Percentiles rank a stretch among this genome's conserved stretches.
Conservation (phyloP, 495 filamentous ascomycete genomes). For the Penicillium ucsense region DNA sequence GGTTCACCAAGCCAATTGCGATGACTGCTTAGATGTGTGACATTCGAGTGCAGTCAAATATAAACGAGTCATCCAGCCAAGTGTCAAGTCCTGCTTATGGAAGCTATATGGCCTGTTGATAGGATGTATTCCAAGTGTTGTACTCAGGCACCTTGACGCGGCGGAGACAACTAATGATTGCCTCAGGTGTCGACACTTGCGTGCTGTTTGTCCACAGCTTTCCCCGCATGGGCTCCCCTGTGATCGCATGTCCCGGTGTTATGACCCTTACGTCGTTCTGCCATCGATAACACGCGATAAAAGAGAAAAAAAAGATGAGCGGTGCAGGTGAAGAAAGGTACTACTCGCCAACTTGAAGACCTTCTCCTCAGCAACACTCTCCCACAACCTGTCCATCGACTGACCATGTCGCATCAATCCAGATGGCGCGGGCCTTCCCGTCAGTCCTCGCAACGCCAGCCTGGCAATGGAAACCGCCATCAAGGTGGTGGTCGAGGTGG, state of each 20-base stretch:
- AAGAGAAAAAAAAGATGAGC: slow-evolving; percentile 22
- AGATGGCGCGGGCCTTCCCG: slow-evolving; percentile 39
- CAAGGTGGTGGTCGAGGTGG: slow-evolving; percentile 26
- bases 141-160: slow-evolving; percentile 14
- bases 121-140: slow-evolving; percentile 4
- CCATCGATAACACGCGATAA: neutral
- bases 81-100: too few species aligned
- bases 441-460: slow-evolving; percentile 30
- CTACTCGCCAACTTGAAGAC: neutral
- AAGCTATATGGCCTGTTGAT: neutral
- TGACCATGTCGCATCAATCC: slow-evolving; percentile 3
- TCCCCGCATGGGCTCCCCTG: slow-evolving; percentile 11
- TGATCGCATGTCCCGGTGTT: neutral
- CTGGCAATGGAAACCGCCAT: slow-evolving; percentile 20
- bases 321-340: slow-evolving; percentile 31
- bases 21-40: neutral
- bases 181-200: slow-evolving; percentile 12
- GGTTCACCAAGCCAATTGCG: neutral
- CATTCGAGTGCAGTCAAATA: too few species aligned
- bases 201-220: slow-evolving; percentile 9
- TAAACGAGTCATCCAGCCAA: too few species aligned
- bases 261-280: neutral
- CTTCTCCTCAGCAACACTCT: neutral
- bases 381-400: neutral
- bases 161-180: slow-evolving; percentile 14